Evolutionary conservation across 768 basidiomycete species (phyloP).

Genomic region (Mycena floridula): DNA sequence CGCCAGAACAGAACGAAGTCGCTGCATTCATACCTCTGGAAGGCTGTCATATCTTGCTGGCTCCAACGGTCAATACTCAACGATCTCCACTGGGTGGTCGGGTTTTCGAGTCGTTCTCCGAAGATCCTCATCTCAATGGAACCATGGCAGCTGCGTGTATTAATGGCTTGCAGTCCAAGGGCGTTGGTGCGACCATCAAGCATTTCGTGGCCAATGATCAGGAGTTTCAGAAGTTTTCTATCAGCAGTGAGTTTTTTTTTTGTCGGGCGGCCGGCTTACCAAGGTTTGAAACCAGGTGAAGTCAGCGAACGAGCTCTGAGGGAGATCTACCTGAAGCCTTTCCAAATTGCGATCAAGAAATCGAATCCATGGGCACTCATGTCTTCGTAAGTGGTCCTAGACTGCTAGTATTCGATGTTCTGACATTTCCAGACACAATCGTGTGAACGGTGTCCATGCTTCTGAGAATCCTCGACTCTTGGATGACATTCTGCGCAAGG

Average conservation of each 20-base stretch:
- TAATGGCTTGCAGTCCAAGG: constrained; percentile 52
- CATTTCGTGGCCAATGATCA: constrained; percentile 62
- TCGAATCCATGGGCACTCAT: constrained; percentile 54
- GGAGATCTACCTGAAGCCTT: constrained; percentile 61
- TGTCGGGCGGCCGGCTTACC: too few relatives aligned
- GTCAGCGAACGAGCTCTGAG: constrained; percentile 54
- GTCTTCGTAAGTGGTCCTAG: constrained; percentile 38
- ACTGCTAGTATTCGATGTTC: background rate
- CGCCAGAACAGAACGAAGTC: constrained; percentile 4
- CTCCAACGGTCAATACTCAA: constrained; percentile 61
- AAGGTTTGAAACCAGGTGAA: constrained; percentile 24
- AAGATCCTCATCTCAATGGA: constrained; percentile 53
- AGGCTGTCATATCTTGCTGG: constrained; percentile 47
- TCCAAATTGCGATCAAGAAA: constrained; percentile 52
- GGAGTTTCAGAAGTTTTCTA: constrained; percentile 48
- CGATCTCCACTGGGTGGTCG: constrained; percentile 52
- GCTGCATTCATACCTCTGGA: constrained; percentile 2
- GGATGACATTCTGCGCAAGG: constrained; percentile 47
- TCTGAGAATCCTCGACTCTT: constrained; percentile 49
- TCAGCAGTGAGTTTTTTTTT: constrained; percentile 30
- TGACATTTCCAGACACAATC: constrained; percentile 38
- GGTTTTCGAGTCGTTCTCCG: constrained; percentile 58
- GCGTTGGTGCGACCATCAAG: constrained; percentile 58
- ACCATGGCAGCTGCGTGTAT: constrained; percentile 56
- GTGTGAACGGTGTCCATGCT: constrained; percentile 53